phyloP scores from a whole-genome alignment of 1,139 yeast genomes.

The Saccharomyces hybrid region DNA sequence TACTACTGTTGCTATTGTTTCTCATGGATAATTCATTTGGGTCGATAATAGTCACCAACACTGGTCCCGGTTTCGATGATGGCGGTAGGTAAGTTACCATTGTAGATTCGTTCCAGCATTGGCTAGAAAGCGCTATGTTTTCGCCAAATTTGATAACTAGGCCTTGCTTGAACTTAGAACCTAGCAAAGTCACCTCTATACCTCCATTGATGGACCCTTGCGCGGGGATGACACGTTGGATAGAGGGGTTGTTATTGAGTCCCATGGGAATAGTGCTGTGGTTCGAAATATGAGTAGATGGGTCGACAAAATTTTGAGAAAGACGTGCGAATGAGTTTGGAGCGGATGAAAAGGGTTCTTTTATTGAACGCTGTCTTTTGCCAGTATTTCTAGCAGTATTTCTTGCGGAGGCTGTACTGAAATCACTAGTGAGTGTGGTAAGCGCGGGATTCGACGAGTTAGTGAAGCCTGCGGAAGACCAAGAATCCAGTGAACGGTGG shows the following conservation, averaged over 20 bases:
- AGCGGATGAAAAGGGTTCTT: neutral
- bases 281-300: neutral
- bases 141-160: slow-evolving; percentile 81
- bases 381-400: neutral
- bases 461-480: neutral
- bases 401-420: neutral
- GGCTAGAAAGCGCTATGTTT: slow-evolving; percentile 75
- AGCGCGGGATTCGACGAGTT: neutral
- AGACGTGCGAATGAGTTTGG: neutral
- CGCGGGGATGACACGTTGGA: slow-evolving; percentile 84
- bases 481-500: neutral
- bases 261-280: neutral
- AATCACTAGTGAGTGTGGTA: neutral
- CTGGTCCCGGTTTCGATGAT: slow-evolving; percentile 82
- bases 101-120: slow-evolving; percentile 93
- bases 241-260: slow-evolving; percentile 39
- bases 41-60: slow-evolving; percentile 71
- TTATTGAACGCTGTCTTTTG: neutral
- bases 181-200: slow-evolving; percentile 83
- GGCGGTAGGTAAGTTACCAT: slow-evolving; percentile 93
- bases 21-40: slow-evolving; percentile 16
- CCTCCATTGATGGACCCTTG: slow-evolving; percentile 96
- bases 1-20: slow-evolving; percentile 1
- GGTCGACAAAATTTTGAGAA: neutral
- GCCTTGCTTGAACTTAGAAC: slow-evolving; percentile 79